A percentile compares a stretch with the other conserved stretches of the same genome.
Evolutionary conservation across 169 alveolate genomes (phyloP).

Genomic region (Nephromyces sp.): DNA sequence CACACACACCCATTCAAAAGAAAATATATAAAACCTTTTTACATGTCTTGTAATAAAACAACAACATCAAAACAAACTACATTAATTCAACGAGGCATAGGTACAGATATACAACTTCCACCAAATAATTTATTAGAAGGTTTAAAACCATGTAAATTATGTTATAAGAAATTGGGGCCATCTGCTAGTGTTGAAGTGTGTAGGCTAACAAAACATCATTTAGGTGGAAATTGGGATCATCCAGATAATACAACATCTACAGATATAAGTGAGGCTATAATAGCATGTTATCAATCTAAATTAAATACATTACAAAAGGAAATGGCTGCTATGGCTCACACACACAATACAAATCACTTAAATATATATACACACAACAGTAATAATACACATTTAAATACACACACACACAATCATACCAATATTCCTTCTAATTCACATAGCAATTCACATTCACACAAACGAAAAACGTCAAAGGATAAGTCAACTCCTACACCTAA

Average conservation of each 20-base stretch:
- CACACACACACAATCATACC: too few relatives aligned
- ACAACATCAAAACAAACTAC: neutral
- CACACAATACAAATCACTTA: too few relatives aligned
- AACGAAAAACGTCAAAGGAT: neutral
- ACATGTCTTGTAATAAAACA: neutral
- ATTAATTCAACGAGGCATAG: conserved; percentile 29
- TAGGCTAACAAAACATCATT: conserved; percentile 47
- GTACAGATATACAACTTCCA: conserved; percentile 24
- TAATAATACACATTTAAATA: too few relatives aligned
- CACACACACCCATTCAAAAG: too few relatives aligned
- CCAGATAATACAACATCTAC: conserved; percentile 48
- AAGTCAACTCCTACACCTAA: neutral
- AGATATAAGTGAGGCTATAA: conserved; percentile 45
- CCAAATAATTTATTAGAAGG: conserved; percentile 23
- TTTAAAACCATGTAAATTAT: conserved; percentile 29
- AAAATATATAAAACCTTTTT: too few relatives aligned
- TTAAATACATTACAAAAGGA: conserved; percentile 24
- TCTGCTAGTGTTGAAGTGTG: conserved; percentile 58
- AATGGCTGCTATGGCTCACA: too few relatives aligned
- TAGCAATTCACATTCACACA: neutral
- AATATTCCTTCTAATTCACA: neutral
- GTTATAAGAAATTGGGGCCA: conserved; percentile 37
- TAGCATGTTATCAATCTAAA: conserved; percentile 51
- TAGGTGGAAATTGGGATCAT: conserved; percentile 54
- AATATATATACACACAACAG: too few relatives aligned